Evolutionary conservation across 352 stramenopile species (phyloP).

Genomic region (Globisporangium abappressorium): DNA sequence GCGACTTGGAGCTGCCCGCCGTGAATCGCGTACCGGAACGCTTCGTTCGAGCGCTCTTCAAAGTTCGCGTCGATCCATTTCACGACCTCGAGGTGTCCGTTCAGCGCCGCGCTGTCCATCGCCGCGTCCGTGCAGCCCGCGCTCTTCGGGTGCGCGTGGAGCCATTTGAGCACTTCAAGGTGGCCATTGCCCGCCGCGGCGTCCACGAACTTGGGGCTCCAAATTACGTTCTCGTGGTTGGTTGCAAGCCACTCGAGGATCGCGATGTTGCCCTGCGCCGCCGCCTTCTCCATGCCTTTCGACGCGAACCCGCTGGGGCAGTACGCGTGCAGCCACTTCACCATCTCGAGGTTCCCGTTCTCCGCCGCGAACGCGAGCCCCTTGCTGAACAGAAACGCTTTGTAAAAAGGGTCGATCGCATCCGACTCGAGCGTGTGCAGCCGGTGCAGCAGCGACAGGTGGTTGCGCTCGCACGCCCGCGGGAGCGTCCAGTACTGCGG

Average conservation of each 20-base stretch:
- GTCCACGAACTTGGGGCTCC: conserved; percentile 17
- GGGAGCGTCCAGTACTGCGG: conserved; percentile 15
- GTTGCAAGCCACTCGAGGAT: conserved; percentile 14
- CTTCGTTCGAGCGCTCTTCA: conserved; percentile 10
- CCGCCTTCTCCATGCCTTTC: conserved; percentile 19
- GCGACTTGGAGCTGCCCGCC: conserved; percentile 14
- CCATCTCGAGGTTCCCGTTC: conserved; percentile 15
- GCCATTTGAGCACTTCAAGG: conserved; percentile 17
- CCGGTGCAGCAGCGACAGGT: conserved; percentile 13
- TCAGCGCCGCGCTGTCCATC: conserved; percentile 24
- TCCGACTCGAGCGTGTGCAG: conserved; percentile 7
- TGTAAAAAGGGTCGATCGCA: conserved; percentile 9
- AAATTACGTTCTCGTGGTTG: conserved; percentile 11
- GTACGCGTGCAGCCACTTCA: conserved; percentile 20
- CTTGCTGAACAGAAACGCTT: conserved; percentile 11
- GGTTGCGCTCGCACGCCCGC: conserved; percentile 13
- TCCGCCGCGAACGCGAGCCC: conserved; percentile 11
- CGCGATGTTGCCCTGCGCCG: conserved; percentile 7
- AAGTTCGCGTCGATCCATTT: conserved; percentile 19
- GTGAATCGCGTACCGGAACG: conserved; percentile 15
- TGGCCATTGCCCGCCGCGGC: conserved; percentile 11
- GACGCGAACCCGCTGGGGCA: conserved; percentile 10
- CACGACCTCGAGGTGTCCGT: conserved; percentile 22
- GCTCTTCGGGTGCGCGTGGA: conserved; percentile 12
- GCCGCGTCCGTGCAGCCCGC: conserved; percentile 17